Percentiles rank a stretch among this genome's conserved stretches.
phyloP scores from a whole-genome alignment of 129 eudicot species.

The Sambucus nigra region DNA sequence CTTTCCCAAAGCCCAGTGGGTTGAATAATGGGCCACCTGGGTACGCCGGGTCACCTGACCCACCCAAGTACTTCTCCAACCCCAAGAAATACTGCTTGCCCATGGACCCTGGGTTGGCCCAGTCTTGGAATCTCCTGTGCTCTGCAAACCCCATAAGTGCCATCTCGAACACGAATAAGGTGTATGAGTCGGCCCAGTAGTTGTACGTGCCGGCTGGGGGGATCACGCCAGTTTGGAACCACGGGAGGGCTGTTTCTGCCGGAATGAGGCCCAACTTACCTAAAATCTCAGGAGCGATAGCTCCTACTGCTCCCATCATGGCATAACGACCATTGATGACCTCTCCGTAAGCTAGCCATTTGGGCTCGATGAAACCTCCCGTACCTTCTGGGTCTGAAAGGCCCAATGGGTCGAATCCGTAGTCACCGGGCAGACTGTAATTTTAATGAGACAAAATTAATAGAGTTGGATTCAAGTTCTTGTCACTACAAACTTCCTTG shows the following conservation, averaged over 20 bases:
- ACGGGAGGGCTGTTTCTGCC: conserved; percentile 88
- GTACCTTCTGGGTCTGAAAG: conserved; percentile 98
- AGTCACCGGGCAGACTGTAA: conserved; percentile 93
- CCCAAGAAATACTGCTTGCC: conserved; percentile 94
- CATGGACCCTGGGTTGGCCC: conserved; percentile 97
- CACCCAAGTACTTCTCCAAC: conserved; percentile 64
- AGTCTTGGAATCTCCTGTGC: conserved; percentile 88
- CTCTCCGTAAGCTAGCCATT: conserved; percentile 94
- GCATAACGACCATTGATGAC: conserved; percentile 79
- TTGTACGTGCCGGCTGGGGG: conserved; percentile 95
- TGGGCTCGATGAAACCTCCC: conserved; percentile 95
- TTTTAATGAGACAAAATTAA: conserved; percentile 1
- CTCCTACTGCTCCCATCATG: conserved; percentile 85
- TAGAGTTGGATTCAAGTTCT: too few relatives aligned
- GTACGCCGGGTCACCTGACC: conserved; percentile 95
- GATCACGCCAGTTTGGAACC: conserved; percentile 96
- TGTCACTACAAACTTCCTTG: too few relatives aligned
- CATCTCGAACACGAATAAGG: conserved; percentile 83
- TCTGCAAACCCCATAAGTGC: conserved; percentile 97
- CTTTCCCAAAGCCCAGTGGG: conserved; percentile 91
- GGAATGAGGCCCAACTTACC: conserved; percentile 96
- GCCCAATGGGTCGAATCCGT: conserved; percentile 91
- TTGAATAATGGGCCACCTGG: conserved; percentile 98
- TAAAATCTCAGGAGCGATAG: conserved; percentile 84
- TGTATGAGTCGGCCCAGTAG: conserved; percentile 94